Conservation (phyloP, 2,329 filamentous ascomycete genomes). For the Microdochium trichocladiopsis region DNA sequence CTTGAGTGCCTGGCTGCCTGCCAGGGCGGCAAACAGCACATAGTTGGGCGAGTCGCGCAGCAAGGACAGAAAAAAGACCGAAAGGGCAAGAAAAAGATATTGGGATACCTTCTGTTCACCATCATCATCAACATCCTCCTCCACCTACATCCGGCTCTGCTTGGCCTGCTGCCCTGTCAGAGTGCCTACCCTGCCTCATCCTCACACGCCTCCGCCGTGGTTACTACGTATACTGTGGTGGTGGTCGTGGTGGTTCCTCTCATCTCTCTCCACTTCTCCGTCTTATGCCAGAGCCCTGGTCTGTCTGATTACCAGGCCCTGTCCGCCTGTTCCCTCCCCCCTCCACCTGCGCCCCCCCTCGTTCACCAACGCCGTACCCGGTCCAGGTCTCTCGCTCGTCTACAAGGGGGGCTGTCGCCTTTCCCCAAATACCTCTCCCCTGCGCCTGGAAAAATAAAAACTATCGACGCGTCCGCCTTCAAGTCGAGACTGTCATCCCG, state of each 20-base stretch:
- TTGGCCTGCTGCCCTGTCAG: neutral
- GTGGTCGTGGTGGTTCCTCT: neutral
- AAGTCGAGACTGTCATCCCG: slow-evolving; percentile 31
- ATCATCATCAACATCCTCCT: no score
- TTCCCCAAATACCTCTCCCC: slow-evolving; percentile 33
- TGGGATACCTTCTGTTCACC: no score
- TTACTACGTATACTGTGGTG: slow-evolving; percentile 1
- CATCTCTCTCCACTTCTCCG: neutral
- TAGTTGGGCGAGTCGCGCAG: no score
- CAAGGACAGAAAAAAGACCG: no score
- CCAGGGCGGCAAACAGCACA: no score
- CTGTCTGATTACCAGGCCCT: neutral
- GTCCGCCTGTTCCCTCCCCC: slow-evolving; percentile 6
- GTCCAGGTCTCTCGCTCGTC: slow-evolving; percentile 30
- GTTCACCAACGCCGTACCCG: neutral
- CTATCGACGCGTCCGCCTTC: slow-evolving; percentile 36
- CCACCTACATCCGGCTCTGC: neutral
- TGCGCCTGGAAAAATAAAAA: slow-evolving; percentile 40
- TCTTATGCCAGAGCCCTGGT: slow-evolving; percentile 1
- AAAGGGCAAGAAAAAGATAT: no score
- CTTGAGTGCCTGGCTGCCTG: no score
- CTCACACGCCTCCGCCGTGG: neutral
- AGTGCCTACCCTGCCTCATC: neutral
- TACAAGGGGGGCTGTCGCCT: slow-evolving; percentile 27
- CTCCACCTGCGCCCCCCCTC: slow-evolving; percentile 8